Evolutionary conservation across 2,329 filamentous ascomycete genomes (phyloP).

Genomic region (Calonectria henricotiae): DNA sequence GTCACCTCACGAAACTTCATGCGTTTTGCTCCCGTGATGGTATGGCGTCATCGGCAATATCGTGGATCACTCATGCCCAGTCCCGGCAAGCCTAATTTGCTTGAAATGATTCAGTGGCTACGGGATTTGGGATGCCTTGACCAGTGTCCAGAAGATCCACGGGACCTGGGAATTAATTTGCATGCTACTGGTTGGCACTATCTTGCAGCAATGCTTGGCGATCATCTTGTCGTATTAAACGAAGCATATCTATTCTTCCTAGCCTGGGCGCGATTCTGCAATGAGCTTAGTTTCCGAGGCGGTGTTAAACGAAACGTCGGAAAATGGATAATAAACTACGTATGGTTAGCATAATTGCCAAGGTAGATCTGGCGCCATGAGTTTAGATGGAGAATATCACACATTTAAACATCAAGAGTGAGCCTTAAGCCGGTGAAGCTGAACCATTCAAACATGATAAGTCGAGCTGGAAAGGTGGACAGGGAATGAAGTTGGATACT

Average conservation of each 20-base stretch:
- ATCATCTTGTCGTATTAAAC: neutral
- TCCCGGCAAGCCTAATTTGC: neutral
- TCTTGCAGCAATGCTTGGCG: neutral
- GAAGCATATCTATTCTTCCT: too few relatives aligned
- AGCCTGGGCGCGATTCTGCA: too few relatives aligned
- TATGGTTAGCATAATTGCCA: neutral
- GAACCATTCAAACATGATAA: neutral
- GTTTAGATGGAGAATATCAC: neutral
- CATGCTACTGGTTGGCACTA: slow-evolving; percentile 25
- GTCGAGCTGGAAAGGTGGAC: neutral
- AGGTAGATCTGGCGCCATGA: neutral
- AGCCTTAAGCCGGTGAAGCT: neutral
- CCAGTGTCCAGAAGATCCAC: neutral
- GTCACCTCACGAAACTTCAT: neutral
- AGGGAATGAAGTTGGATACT: neutral
- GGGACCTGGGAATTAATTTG: neutral
- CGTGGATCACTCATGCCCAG: neutral
- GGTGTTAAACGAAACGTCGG: neutral
- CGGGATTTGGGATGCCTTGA: neutral
- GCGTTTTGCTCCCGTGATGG: slow-evolving; percentile 2
- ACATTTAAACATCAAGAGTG: neutral
- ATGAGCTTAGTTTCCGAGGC: neutral
- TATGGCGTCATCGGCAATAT: neutral
- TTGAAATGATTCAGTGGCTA: neutral
- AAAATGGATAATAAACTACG: neutral